Evolutionary conservation across 2,329 filamentous ascomycete species (phyloP), one percentile per base, ranked within the genome.

Genomic region (Aspergillus tamarii): DNA sequence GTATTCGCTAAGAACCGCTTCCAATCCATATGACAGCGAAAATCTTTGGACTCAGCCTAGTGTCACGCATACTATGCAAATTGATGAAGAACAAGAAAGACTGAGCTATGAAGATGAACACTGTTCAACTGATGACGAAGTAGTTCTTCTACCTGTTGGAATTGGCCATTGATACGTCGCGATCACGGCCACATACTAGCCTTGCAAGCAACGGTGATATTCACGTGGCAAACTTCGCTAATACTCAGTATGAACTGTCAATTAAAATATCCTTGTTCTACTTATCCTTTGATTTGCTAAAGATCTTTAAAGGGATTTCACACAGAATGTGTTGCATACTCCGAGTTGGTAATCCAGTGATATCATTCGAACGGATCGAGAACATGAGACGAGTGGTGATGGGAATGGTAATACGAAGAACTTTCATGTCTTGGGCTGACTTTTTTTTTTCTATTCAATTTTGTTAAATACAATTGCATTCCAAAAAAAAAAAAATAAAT

Each of bases 111-210:
- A 59, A 23, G 53, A 61, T 39, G 55, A 36, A 8, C 14, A 56
- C 19, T 55, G 32, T 48, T 5, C 39, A 8, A 52, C 53, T 14
- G 41, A 55, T n/a, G 64, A 65, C 23, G 64, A 65, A 48, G 43
- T 65, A 58, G 48, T 65, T 12, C 55, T 65, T 39, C 39, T 59
- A 12, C 57, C 61, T 23, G 30, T 23, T n/a, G n/a, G 28, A 32
- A 19, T 16, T 10, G 5, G 16, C 46, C 8, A 28, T 2, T 50
- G 8, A 19, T 8, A 10, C 16, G 26, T 16, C 12, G 3, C 16
- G 7, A 28, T 50, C n/a, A 30, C 8, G 9, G 46, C 14, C 16
- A 28, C 26, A 30, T 30, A 26, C 16, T 50, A 10, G 46, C 26
- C n/a, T 46, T 23, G 4, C 26, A 50, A 30, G 26, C 46, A 30